Conservation (phyloP, 2,329 filamentous ascomycete species). For the Tolypocladium guangdongense region DNA sequence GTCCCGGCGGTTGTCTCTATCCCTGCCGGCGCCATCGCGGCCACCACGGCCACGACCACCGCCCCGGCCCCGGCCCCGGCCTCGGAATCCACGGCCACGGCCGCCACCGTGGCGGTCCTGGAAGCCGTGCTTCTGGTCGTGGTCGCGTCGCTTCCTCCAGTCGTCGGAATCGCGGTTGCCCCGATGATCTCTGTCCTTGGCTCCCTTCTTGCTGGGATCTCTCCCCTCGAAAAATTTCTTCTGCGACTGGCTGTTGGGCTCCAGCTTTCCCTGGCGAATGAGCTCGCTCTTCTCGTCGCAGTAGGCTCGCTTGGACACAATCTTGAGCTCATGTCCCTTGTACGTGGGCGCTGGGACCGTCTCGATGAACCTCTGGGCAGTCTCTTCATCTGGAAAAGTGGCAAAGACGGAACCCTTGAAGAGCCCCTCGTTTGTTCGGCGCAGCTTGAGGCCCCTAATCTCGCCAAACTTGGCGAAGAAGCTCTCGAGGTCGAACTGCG, state of each 20-base stretch:
- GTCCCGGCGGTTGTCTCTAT: constrained; percentile 15
- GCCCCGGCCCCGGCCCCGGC: constrained; percentile 31
- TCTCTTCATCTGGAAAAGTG: constrained; percentile 74
- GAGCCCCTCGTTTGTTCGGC: constrained; percentile 56
- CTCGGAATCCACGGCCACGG: constrained; percentile 27
- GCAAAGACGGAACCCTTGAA: constrained; percentile 98
- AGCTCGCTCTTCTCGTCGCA: constrained; percentile 64
- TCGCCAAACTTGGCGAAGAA: constrained; percentile 79
- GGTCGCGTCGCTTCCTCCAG: constrained; percentile 54
- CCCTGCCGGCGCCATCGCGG: constrained; percentile 20
- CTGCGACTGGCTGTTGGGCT: constrained; percentile 37
- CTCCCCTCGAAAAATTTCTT: constrained; percentile 40
- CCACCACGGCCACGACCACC: constrained; percentile 26
- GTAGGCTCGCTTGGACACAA: constrained; percentile 85
- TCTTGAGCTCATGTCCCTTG: constrained; percentile 66
- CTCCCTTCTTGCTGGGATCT: constrained; percentile 19
- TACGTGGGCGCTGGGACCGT: constrained; percentile 74
- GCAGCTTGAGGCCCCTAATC: constrained; percentile 74
- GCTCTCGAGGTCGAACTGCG: constrained; percentile 87
- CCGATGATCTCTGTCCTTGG: constrained; percentile 23
- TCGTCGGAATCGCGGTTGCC: constrained; percentile 39
- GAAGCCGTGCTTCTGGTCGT: constrained; percentile 51
- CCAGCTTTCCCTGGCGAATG: constrained; percentile 59
- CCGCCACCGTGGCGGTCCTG: constrained; percentile 34
- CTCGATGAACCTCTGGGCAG: constrained; percentile 67